Evolutionary conservation across 148 eudicot species (phyloP), one percentile per base, ranked within the genome.

Genomic region (Drosera capensis): DNA sequence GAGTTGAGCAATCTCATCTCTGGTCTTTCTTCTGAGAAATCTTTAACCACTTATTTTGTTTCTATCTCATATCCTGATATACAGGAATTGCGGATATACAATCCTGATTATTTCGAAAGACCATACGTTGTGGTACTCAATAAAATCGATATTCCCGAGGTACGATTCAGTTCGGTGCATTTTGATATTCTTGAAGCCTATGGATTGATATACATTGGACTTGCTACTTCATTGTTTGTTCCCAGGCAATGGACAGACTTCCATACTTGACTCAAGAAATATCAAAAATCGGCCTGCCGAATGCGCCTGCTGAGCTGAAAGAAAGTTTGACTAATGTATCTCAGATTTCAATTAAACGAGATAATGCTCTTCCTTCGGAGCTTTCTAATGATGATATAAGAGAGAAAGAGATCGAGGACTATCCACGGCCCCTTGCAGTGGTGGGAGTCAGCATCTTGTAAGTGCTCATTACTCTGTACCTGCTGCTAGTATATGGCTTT

Each of bases 401-500:
- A 45, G 72, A 72, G 26, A 80, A 75, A 63, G 73, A 62, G 65
- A 78, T 86, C 56, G 87, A 78, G 67, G 95, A 80, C 25, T 84
- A 73, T 75, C 97, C 87, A 34, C 64, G 71, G 35, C 97, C 97
- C 20, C 74, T 68, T 20, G 77, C 87, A 54, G 93, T 90, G 48
- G 80, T 90, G 29, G 95, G 93, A 52, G 97, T 76, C 58, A 90
- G 95, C 51, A 93, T 84, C 25, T 52, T 90, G 97, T 90, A 80
- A 80, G 87, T 79, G 29, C 25, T 14, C 3, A 7, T 18, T 40
- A 13, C n/a, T n/a, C n/a, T n/a, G n/a, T n/a, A n/a, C n/a, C n/a
- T n/a, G n/a, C n/a, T n/a, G n/a, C n/a, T n/a, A n/a, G n/a, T n/a
- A n/a, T n/a, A n/a, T n/a, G n/a, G n/a, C n/a, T n/a, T n/a, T n/a